These are phyloP conservation scores for Trichothecium roseum DNA, from an alignment of 2,329 filamentous ascomycete genomes.

Conservation along the genomic window DNA sequence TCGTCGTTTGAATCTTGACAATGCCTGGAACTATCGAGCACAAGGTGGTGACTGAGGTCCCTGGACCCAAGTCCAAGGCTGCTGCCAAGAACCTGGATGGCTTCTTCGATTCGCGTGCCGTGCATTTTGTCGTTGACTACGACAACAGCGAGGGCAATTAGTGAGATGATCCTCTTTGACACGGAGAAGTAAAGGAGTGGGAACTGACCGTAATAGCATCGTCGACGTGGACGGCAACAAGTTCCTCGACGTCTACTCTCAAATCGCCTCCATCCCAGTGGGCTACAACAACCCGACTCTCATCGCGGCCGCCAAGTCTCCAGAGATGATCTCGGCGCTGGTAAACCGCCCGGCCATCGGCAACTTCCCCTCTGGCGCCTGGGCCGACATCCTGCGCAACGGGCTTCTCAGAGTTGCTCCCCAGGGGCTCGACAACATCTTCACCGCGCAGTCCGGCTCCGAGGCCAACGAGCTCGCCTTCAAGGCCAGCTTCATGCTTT, in stretches of 20 bases:
- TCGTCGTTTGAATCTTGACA: no score
- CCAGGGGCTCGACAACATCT: conserved; percentile 67
- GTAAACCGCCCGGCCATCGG: conserved; percentile 73
- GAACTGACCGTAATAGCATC: conserved; percentile 19
- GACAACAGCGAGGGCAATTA: conserved; percentile 42
- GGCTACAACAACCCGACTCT: conserved; percentile 72
- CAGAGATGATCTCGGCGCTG: conserved; percentile 62
- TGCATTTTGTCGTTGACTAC: conserved; percentile 43
- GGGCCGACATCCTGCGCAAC: conserved; percentile 60
- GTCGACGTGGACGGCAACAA: conserved; percentile 39
- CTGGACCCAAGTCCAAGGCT: conserved; percentile 28
- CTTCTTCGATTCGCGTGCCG: conserved; percentile 40
- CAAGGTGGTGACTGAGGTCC: conserved; percentile 25
- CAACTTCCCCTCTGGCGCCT: conserved; percentile 70
- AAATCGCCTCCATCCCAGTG: conserved; percentile 76
- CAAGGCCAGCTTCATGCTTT: conserved; percentile 81
- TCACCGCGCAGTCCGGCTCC: conserved; percentile 69
- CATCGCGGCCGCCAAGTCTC: conserved; percentile 51
- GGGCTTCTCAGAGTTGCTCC: conserved; percentile 65
- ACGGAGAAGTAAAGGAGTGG: no score
- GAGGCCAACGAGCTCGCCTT: conserved; percentile 80
- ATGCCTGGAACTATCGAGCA: conserved; percentile 23
- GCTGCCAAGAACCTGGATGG: conserved; percentile 30
- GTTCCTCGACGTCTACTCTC: conserved; percentile 52
- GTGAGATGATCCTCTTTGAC: no score